Conservation (phyloP, 768 basidiomycete genomes). For the Sporobolomyces pararoseus region DNA sequence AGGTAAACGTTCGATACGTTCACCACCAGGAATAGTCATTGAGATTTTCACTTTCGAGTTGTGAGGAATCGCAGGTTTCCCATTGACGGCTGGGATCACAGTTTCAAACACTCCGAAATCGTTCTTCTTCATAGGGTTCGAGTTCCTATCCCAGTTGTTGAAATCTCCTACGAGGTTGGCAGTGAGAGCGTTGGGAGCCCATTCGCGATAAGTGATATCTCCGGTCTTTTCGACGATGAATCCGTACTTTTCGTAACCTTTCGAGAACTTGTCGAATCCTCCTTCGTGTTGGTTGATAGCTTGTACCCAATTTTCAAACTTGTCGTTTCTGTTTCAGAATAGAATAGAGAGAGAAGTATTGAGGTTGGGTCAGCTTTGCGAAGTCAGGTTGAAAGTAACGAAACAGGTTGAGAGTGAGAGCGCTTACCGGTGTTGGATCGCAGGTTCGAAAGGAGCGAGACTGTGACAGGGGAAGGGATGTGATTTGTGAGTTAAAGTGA, state of each 20-base stretch:
- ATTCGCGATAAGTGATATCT: constrained; percentile 80
- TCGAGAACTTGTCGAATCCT: constrained; percentile 72
- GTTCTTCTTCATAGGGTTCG: constrained; percentile 81
- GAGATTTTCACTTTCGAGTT: constrained; percentile 98
- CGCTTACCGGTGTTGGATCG: constrained; percentile 5
- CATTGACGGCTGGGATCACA: constrained; percentile 64
- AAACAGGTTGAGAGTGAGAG: not conserved
- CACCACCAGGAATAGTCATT: constrained; percentile 72
- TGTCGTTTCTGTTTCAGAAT: constrained; percentile 43
- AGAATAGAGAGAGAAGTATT: not conserved
- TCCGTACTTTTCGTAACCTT: constrained; percentile 72
- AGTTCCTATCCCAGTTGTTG: constrained; percentile 81
- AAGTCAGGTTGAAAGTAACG: not conserved
- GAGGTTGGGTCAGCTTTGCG: constrained; percentile 2
- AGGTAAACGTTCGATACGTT: constrained; percentile 84
- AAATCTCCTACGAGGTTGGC: constrained; percentile 91
- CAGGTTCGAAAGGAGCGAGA: constrained; percentile 12
- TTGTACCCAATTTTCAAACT: constrained; percentile 47
- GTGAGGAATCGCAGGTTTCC: constrained; percentile 80
- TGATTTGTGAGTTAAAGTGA: not conserved
- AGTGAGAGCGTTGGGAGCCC: constrained; percentile 85
- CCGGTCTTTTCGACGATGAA: constrained; percentile 66
- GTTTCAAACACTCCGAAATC: constrained; percentile 88
- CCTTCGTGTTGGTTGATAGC: constrained; percentile 60
- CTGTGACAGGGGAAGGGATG: not conserved